A percentile compares a stretch with the other conserved stretches of the same genome.
Conservation (phyloP, 371 early-diverging fungal genomes). For the Parasitella parasitica region DNA sequence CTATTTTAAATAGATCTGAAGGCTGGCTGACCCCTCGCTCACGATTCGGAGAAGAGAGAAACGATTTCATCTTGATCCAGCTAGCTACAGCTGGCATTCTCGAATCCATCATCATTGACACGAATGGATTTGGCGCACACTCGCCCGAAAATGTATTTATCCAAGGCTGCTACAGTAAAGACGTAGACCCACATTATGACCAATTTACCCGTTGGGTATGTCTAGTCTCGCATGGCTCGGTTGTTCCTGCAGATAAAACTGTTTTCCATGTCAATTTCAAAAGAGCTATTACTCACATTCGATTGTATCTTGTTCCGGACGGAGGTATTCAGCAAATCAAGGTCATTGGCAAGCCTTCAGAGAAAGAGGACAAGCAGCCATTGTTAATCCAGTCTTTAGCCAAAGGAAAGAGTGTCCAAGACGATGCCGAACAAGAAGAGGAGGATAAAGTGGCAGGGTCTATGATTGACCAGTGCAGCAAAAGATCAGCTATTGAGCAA, state of each 20-base stretch:
- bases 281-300: conserved; percentile 15
- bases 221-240: neutral
- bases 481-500: neutral
- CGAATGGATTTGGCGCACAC: conserved; percentile 59
- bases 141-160: conserved; percentile 19
- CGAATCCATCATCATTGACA: conserved; percentile 68
- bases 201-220: conserved; percentile 14
- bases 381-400: neutral
- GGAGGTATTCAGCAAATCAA: conserved; percentile 37
- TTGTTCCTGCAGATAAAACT: neutral
- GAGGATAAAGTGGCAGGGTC: neutral
- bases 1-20: conserved; percentile 35
- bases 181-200: conserved; percentile 22
- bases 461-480: neutral
- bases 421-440: neutral
- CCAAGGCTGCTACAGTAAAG: conserved; percentile 27
- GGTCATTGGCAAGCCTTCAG: neutral
- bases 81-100: conserved; percentile 68
- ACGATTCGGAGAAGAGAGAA: conserved; percentile 44
- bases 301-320: conserved; percentile 29
- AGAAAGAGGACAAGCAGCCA: neutral
- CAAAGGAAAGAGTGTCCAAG: neutral
- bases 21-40: conserved; percentile 78
- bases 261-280: neutral
- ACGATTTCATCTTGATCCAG: conserved; percentile 68